Evolutionary conservation across 2,329 filamentous ascomycete genomes (phyloP).

Genomic region (Pyricularia sp.): DNA sequence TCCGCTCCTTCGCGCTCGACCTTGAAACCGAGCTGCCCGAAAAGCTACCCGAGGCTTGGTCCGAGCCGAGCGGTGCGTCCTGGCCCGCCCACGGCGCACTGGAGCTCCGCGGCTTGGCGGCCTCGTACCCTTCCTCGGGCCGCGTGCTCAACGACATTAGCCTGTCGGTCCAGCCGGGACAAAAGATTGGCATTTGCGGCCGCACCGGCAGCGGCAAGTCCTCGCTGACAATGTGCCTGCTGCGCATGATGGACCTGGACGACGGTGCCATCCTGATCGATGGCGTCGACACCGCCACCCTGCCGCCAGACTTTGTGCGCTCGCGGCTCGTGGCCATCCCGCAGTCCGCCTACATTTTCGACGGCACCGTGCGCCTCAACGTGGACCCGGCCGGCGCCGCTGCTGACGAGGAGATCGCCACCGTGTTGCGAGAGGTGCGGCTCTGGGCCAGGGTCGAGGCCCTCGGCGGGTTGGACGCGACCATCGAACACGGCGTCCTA

Average conservation of each 20-base stretch:
- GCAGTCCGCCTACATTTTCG: slow-evolving; percentile 41
- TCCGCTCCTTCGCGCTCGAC: slow-evolving; percentile 8
- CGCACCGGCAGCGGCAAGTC: slow-evolving; percentile 23
- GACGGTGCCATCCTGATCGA: slow-evolving; percentile 35
- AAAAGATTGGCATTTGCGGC: slow-evolving; percentile 26
- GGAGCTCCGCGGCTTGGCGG: slow-evolving; percentile 6
- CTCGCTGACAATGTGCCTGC: slow-evolving; percentile 25
- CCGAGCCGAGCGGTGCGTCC: background rate
- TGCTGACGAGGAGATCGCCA: slow-evolving; percentile 21
- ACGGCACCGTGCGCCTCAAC: slow-evolving; percentile 38
- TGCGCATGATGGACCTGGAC: slow-evolving; percentile 35
- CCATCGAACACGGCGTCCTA: slow-evolving; percentile 22
- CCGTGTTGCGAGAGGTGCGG: slow-evolving; percentile 13
- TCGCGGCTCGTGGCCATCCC: slow-evolving; percentile 31
- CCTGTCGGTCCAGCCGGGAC: slow-evolving; percentile 18
- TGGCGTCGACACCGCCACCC: slow-evolving; percentile 23
- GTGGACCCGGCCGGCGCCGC: slow-evolving; percentile 30
- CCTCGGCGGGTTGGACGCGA: slow-evolving; percentile 26
- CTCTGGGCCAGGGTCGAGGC: slow-evolving; percentile 20
- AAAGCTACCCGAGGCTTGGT: slow-evolving; percentile 2
- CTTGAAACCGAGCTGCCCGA: slow-evolving; percentile 3
- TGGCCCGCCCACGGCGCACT: slow-evolving; percentile 6
- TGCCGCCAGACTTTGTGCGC: slow-evolving; percentile 18
- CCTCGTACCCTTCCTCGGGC: slow-evolving; percentile 5
- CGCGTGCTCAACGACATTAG: slow-evolving; percentile 15